Percentiles rank a stretch among this genome's conserved stretches.
Conservation (phyloP, 805 yeast genomes). For the Candida vaughaniae region DNA sequence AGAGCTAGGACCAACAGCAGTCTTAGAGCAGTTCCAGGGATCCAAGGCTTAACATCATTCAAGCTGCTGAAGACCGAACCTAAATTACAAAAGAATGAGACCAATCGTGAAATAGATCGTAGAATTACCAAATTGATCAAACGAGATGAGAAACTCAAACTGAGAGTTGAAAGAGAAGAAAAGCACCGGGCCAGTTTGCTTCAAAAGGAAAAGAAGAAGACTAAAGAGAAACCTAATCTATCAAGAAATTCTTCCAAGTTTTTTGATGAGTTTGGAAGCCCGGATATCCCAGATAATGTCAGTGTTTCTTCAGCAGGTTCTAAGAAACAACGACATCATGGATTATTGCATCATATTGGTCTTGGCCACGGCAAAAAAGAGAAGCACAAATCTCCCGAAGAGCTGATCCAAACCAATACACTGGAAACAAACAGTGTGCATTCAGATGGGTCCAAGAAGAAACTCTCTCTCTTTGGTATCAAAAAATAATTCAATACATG, state of each 20-base stretch:
- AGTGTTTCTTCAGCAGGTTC: slow-evolving; percentile 5
- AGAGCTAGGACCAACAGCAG: slow-evolving; percentile 17
- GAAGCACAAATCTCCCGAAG: slow-evolving; percentile 5
- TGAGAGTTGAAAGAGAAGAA: slow-evolving; percentile 6
- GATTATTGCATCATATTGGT: slow-evolving; percentile 20
- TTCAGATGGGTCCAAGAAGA: slow-evolving; percentile 14
- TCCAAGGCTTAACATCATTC: slow-evolving; percentile 30
- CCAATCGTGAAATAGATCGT: slow-evolving; percentile 31
- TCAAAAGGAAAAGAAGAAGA: slow-evolving; percentile 8
- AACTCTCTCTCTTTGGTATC: slow-evolving; percentile 18
- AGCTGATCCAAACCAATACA: slow-evolving; percentile 7
- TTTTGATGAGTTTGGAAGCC: slow-evolving; percentile 7
- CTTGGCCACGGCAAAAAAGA: slow-evolving; percentile 11
- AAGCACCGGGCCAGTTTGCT: slow-evolving; percentile 14
- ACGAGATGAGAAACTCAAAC: slow-evolving; percentile 25
- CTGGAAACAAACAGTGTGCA: slow-evolving; percentile 16
- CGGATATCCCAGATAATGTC: background rate
- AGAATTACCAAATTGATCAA: slow-evolving; percentile 31
- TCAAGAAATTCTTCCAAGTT: slow-evolving; percentile 9
- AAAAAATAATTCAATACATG: slow-evolving; percentile 12
- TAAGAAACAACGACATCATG: slow-evolving; percentile 17
- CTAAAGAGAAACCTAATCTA: background rate
- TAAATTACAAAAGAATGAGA: slow-evolving; percentile 12
- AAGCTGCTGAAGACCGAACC: slow-evolving; percentile 19
- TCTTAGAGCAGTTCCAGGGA: slow-evolving; percentile 18